Evolutionary conservation across 495 filamentous ascomycete genomes (phyloP).

Genomic region (Aspergillus conjunctus): DNA sequence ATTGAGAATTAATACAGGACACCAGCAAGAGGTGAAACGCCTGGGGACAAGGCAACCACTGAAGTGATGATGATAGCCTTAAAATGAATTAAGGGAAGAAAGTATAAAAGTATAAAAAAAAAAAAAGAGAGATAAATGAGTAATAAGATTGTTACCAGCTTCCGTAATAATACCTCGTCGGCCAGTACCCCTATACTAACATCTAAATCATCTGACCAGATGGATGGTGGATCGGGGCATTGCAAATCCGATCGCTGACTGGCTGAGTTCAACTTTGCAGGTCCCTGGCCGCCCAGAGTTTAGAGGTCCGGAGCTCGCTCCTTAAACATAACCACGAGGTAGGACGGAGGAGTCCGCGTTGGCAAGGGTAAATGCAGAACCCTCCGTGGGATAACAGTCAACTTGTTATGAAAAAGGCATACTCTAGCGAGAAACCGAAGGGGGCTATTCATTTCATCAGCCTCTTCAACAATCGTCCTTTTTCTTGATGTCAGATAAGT

Average conservation of each 20-base stretch:
- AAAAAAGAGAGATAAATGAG: background rate
- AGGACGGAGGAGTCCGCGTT: background rate
- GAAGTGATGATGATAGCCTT: background rate
- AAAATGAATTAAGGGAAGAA: background rate
- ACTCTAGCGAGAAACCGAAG: background rate
- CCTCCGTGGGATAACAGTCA: background rate
- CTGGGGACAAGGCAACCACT: background rate
- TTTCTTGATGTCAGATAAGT: background rate
- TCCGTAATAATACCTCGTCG: background rate
- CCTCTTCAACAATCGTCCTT: too few species aligned
- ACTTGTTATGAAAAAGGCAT: background rate
- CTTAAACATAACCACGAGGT: background rate
- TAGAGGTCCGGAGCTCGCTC: background rate
- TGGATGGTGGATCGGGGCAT: constrained; percentile 19
- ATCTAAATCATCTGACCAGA: constrained; percentile 26
- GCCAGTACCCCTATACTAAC: constrained; percentile 4
- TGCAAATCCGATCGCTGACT: constrained; percentile 8
- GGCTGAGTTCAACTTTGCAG: background rate
- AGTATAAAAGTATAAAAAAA: constrained; percentile 7
- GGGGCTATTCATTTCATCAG: background rate
- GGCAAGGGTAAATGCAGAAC: background rate
- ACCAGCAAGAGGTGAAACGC: background rate
- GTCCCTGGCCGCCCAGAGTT: too few species aligned
- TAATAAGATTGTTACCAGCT: background rate
- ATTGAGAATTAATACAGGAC: background rate